Evolutionary conservation across 2,329 filamentous ascomycete species (phyloP), one percentile per base, ranked within the genome.

Genomic region (Fusarium secorum): DNA sequence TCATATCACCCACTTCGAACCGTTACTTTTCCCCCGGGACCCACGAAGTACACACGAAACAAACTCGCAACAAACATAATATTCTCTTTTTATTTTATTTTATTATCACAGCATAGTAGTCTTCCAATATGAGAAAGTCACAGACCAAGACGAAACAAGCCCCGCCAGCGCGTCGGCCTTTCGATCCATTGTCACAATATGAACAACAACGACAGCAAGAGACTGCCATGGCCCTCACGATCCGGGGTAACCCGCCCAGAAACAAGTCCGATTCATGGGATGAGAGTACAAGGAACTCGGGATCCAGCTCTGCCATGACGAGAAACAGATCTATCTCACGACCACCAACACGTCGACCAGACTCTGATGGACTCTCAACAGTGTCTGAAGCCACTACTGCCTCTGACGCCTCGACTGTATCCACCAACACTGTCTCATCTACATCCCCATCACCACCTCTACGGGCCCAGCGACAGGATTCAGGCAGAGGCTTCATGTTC

Each of bases 211-310:
- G 70, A 28, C 70, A 73, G 42, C 63, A 73, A 24, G 70, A 73
- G 53, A 66, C 49, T 54, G 72, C 55, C 56, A 76, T 76, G 62
- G 70, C 71, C 15, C 70, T 76, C 63, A 75, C 74, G 48, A 74
- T 76, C 35, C 72, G 74, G 38, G 73, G 74, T 3, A 74, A 75
- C 42, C 64, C 71, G 5, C 69, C 74, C 44, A 69, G 71, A 60
- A 68, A 63, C 61, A 71, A 68, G 33, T 66, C 68, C 9, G 69
- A 71, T 46, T 71, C 68, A 7, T 46, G 70, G 36, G 73, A 75
- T 17, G 58, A 70, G 35, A 66, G 62, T 28, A 48, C 66, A 59
- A 66, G 60, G 46, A 73, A 64, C 65, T 60, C 57, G 32, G 45
- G 35, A 26, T 56, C 60, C 48, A 63, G 26, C 36, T 60, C 71